Conservation (phyloP, 169 alveolate genomes). For the Eimeria praecox region DNA sequence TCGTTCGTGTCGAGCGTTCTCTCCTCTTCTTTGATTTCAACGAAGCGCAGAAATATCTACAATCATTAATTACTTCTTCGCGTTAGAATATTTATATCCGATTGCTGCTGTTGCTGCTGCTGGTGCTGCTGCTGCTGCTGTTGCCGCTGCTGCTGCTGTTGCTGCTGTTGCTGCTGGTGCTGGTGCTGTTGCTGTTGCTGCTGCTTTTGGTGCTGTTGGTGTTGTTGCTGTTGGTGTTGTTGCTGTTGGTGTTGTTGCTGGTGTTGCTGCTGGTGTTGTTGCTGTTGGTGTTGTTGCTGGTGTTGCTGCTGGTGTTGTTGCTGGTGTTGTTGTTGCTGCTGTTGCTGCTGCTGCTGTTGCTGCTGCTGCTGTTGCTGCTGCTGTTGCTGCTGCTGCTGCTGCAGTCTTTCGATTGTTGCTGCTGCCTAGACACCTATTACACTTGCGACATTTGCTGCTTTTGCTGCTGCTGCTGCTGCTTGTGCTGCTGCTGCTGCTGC, state of each 20-base stretch:
- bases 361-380: slow-evolving; percentile 33
- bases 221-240: slow-evolving; percentile 36
- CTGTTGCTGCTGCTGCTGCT: not conserved
- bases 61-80: not conserved
- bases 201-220: slow-evolving; percentile 24
- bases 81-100: too few species aligned
- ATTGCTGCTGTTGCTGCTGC: too few species aligned
- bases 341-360: slow-evolving; percentile 46
- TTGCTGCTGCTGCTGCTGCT: slow-evolving; percentile 8
- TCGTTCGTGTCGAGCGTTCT: not conserved
- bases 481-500: not conserved
- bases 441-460: not conserved
- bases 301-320: slow-evolving; percentile 1
- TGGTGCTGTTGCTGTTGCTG: slow-evolving; percentile 11
- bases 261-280: slow-evolving; percentile 31
- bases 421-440: not conserved
- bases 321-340: not conserved
- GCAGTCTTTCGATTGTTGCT: not conserved
- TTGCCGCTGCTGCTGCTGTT: not conserved
- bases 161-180: not conserved
- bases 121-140: slow-evolving; percentile 24
- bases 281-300: not conserved
- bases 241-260: too few species aligned
- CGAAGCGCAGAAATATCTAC: not conserved
- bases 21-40: slow-evolving; percentile 2